Evolutionary conservation across 495 filamentous ascomycete species (phyloP), one percentile per base, ranked within the genome.

Genomic region (Trichoderma orchidacearum): DNA sequence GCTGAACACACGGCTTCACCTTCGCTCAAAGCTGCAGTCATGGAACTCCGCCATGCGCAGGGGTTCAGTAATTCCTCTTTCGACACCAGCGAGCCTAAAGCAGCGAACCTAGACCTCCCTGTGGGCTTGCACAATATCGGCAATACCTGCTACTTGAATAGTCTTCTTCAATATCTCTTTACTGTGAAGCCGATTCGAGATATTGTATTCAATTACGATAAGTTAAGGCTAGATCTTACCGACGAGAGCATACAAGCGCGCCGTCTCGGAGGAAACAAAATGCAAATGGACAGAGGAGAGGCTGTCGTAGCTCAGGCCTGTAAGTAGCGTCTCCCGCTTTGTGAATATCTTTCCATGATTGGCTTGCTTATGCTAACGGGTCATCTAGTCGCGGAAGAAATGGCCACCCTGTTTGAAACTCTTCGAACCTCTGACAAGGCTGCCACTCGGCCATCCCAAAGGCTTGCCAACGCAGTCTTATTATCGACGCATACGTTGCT

Each of bases 81-180:
- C 41, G 41, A 48, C 5, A 17, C 4, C 7, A 9, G 21, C 41
- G 41, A 48, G 2, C 8, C 41, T 11, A 48, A 23, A 27, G 41
- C 41, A 7, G n/a, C 41, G 8, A 48, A 48, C 15, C 8, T 48
- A 23, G 15, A 48, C 13, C 83, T 83, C 73, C 90, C 91, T 7
- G 85, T 92, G 53, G 93, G 93, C 0, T 75, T 97, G 12, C 80
- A 82, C 38, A 99, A 97, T 60, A 92, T 96, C 59, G 90, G 92
- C 38, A 96, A 96, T 61, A 99, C 93, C 1, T 99, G 93, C 68
- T 99, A 99, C 62, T 79, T 99, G 35, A 97, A 97, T 71, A 97
- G 93, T 66, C 77, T 99, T 30, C 71, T 99, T 12, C 93, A 99
- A 62, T 97, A 94, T 62, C 90, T 94, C 65, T 96, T 93, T 65